These are phyloP conservation scores for Lentinula detonsa DNA, from an alignment of 768 basidiomycete genomes.

Conservation along the genomic window DNA sequence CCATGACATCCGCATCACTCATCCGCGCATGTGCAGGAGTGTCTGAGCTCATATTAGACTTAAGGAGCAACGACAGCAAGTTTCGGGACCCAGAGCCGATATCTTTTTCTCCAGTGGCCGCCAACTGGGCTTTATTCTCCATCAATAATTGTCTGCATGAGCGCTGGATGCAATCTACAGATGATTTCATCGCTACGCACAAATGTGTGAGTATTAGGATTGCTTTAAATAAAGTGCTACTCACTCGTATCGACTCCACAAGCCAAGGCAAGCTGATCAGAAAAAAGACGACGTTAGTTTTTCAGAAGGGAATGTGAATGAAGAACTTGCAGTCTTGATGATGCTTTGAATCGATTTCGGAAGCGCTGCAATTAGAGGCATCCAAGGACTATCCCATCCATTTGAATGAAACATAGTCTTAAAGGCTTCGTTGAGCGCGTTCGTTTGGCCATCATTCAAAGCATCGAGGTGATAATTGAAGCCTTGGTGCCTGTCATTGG, in stretches of 20 bases:
- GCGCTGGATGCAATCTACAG: background rate
- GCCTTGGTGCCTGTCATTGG: constrained; percentile 8
- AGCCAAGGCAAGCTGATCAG: background rate
- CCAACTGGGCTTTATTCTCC: constrained; percentile 37
- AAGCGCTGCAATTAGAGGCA: constrained; percentile 23
- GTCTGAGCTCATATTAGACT: constrained; percentile 44
- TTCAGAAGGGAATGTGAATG: background rate
- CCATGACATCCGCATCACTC: constrained; percentile 41
- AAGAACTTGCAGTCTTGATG: constrained; percentile 27
- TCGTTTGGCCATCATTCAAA: constrained; percentile 23
- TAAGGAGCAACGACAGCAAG: constrained; percentile 40
- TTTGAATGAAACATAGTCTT: constrained; percentile 40
- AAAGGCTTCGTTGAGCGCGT: constrained; percentile 50
- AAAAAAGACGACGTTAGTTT: background rate
- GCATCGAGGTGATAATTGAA: constrained; percentile 28
- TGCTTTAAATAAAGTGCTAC: constrained; percentile 12
- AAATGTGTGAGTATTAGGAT: constrained; percentile 31
- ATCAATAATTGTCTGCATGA: constrained; percentile 32
- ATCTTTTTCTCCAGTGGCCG: constrained; percentile 10
- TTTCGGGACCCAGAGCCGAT: constrained; percentile 29
- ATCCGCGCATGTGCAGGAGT: constrained; percentile 35
- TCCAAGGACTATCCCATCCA: constrained; percentile 15
- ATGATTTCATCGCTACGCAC: constrained; percentile 13
- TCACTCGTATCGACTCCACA: constrained; percentile 20
- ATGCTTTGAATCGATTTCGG: constrained; percentile 22